phyloP scores from a whole-genome alignment of 108 stramenopile genomes.

The Stephanodiscus minutulus region DNA sequence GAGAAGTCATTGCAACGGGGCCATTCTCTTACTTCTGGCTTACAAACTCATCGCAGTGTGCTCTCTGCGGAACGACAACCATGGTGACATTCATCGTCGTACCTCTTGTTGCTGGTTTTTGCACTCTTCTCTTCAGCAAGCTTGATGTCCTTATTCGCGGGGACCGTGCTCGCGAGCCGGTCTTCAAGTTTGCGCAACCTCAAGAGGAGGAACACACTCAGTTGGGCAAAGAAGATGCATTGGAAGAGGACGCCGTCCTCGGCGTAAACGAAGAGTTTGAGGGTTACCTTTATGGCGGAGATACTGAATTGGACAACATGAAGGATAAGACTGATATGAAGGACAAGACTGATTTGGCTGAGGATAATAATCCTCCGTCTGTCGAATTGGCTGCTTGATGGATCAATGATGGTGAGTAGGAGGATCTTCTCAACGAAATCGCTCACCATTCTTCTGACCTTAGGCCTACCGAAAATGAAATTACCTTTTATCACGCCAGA shows the following conservation, averaged over 20 bases:
- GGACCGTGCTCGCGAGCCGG: constrained; percentile 56
- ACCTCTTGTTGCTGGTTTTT: constrained; percentile 55
- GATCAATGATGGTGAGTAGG: constrained; percentile 1
- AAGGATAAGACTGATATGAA: constrained; percentile 16
- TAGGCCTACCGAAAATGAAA: neutral
- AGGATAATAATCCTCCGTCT: constrained; percentile 6
- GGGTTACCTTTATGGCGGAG: constrained; percentile 2
- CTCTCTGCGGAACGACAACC: constrained; percentile 72
- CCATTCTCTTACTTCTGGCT: constrained; percentile 81
- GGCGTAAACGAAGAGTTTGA: constrained; percentile 14
- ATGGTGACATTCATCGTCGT: constrained; percentile 82
- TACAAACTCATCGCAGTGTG: constrained; percentile 64
- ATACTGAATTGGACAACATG: constrained; percentile 1
- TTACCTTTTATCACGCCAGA: neutral
- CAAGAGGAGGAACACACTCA: constrained; percentile 25
- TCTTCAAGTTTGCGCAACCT: constrained; percentile 33
- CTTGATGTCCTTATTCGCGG: constrained; percentile 69
- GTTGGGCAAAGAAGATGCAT: constrained; percentile 30
- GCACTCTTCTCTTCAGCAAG: constrained; percentile 60
- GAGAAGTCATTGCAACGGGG: constrained; percentile 47
- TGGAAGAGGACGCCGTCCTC: neutral
- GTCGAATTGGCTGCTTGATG: constrained; percentile 15
- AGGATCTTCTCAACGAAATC: neutral
- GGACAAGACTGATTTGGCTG: constrained; percentile 10
- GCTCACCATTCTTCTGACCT: neutral